Evolutionary conservation across 2,329 filamentous ascomycete species (phyloP).

Genomic region (Apiospora phragmitis): DNA sequence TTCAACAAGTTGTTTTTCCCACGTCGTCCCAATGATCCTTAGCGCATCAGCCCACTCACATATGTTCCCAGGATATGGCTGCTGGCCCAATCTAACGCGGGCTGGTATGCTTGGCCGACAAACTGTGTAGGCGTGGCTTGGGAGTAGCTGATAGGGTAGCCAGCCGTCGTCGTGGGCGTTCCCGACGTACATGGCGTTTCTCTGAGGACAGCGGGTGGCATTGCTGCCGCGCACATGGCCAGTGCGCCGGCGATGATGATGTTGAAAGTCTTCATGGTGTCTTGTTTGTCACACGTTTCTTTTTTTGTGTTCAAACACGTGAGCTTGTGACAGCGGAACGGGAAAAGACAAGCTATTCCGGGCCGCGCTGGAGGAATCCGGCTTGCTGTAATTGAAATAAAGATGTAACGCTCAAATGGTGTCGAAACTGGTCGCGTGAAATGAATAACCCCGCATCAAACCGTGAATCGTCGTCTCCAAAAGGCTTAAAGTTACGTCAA

Average conservation of each 20-base stretch:
- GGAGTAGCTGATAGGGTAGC: conserved; percentile 32
- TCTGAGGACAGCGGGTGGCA: not conserved
- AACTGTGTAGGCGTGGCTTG: conserved; percentile 22
- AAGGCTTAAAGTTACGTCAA: not conserved
- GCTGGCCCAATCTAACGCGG: conserved; percentile 26
- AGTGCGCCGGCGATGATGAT: not conserved
- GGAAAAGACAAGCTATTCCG: not conserved
- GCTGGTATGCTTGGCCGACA: conserved; percentile 23
- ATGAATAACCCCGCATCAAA: not conserved
- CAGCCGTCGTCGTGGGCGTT: conserved; percentile 25
- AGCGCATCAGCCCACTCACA: conserved; percentile 19
- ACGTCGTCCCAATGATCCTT: not conserved
- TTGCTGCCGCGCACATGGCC: not conserved
- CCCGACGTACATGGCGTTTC: conserved; percentile 26
- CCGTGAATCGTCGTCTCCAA: not conserved
- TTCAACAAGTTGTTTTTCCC: not conserved
- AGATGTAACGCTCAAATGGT: not conserved
- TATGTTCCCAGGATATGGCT: conserved; percentile 28
- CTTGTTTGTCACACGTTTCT: not conserved
- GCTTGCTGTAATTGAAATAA: not conserved
- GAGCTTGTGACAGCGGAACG: not conserved
- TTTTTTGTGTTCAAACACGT: not conserved
- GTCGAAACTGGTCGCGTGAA: not conserved
- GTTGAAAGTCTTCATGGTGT: not conserved
- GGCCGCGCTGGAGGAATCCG: not conserved